These are phyloP conservation scores for Geotrichum klebahnii DNA, from an alignment of 1,139 yeast genomes.

Conservation along the genomic window DNA sequence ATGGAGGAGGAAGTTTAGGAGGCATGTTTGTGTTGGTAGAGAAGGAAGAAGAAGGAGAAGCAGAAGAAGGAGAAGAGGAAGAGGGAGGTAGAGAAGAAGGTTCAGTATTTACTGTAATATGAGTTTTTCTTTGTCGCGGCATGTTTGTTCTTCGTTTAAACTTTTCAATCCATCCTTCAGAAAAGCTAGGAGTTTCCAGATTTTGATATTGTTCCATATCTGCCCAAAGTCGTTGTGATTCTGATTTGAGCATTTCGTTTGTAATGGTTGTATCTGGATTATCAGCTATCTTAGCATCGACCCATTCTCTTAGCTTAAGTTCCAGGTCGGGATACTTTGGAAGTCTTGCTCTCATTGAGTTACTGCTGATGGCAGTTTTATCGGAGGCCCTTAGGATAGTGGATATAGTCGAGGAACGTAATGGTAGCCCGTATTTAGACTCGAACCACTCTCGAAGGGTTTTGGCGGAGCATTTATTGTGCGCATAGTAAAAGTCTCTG, in stretches of 20 bases:
- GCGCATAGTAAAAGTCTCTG: constrained; percentile 12
- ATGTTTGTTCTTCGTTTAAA: constrained; percentile 15
- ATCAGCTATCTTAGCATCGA: not conserved
- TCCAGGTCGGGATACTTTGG: constrained; percentile 17
- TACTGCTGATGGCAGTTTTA: constrained; percentile 12
- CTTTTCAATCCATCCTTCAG: constrained; percentile 20
- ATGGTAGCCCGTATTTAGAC: constrained; percentile 9
- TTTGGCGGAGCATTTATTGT: constrained; percentile 10
- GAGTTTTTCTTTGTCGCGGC: not conserved
- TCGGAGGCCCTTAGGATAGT: constrained; percentile 15
- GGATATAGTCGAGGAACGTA: constrained; percentile 13
- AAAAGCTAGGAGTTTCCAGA: constrained; percentile 8
- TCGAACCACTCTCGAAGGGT: constrained; percentile 12
- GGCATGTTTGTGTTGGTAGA: not conserved
- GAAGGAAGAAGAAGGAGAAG: not conserved
- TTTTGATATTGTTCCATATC: not conserved
- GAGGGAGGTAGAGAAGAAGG: not conserved
- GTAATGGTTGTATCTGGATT: constrained; percentile 1
- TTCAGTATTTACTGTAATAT: too few species aligned
- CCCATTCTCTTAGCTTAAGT: constrained; percentile 8
- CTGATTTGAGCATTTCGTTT: constrained; percentile 13
- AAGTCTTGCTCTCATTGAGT: constrained; percentile 14
- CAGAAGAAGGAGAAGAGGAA: not conserved
- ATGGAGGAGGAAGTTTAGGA: constrained; percentile 1
- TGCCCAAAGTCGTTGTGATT: constrained; percentile 12